phyloP scores from a whole-genome alignment of 164 flowering plant species.

The Nelumbo lutea region DNA sequence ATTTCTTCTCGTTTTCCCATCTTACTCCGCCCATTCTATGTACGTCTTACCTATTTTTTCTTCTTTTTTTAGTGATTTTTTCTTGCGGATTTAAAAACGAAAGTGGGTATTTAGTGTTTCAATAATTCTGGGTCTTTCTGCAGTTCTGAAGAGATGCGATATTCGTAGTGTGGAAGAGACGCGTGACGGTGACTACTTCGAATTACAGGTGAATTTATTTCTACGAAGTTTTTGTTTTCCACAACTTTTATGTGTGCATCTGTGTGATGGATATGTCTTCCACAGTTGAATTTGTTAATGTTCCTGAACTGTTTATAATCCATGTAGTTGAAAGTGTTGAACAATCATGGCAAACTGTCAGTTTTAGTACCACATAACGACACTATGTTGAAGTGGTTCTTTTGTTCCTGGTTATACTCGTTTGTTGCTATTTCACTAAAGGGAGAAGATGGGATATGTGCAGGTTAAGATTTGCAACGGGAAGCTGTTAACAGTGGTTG shows the following conservation, averaged over 20 bases:
- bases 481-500: conserved; percentile 65
- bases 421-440: neutral
- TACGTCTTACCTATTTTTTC: conserved; percentile 23
- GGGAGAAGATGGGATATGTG: conserved; percentile 5
- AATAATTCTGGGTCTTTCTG: neutral
- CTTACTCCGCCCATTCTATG: conserved; percentile 68
- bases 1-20: conserved; percentile 84
- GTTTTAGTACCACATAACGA: neutral
- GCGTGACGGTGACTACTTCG: conserved; percentile 71
- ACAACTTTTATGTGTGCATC: neutral
- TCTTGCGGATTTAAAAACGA: neutral
- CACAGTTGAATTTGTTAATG: neutral
- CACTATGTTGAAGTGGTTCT: neutral
- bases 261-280: neutral
- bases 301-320: neutral
- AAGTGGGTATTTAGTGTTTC: neutral
- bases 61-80: neutral
- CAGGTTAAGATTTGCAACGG: conserved; percentile 95
- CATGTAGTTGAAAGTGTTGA: neutral
- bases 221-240: neutral
- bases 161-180: conserved; percentile 6
- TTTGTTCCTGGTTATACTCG: neutral
- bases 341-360: neutral
- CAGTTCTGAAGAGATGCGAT: conserved; percentile 41
- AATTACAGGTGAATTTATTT: conserved; percentile 55